These are phyloP conservation scores for Colletotrichum sp. DNA, from an alignment of 2,329 filamentous ascomycete genomes.

Conservation along the genomic window DNA sequence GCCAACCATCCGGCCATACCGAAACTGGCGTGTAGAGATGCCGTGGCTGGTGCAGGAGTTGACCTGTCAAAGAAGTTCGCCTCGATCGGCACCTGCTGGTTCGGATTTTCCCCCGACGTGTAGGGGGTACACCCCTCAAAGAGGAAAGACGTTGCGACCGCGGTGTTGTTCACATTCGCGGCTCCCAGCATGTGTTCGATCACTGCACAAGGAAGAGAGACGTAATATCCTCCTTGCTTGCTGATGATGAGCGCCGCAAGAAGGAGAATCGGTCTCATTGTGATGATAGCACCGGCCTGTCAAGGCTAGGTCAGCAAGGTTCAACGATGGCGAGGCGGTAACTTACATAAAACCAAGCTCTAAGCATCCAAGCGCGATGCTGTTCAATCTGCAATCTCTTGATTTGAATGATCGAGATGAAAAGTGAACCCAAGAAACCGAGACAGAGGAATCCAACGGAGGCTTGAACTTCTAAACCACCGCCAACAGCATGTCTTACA, in stretches of 20 bases:
- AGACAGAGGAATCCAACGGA: constrained; percentile 46
- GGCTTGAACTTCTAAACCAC: constrained; percentile 51
- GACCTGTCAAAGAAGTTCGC: constrained; percentile 34
- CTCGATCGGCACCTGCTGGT: constrained; percentile 23
- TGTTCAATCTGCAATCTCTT: constrained; percentile 64
- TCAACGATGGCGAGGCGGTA: neutral
- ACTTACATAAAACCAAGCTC: constrained; percentile 53
- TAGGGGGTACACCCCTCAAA: constrained; percentile 53
- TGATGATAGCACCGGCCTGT: constrained; percentile 57
- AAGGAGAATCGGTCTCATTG: constrained; percentile 52
- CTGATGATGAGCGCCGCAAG: constrained; percentile 44
- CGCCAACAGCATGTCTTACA: constrained; percentile 54
- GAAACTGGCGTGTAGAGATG: constrained; percentile 52
- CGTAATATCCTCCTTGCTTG: constrained; percentile 27
- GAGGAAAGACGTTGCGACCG: constrained; percentile 25
- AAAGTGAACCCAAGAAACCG: constrained; percentile 44
- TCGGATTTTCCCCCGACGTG: constrained; percentile 25
- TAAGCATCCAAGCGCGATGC: constrained; percentile 67
- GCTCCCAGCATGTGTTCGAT: constrained; percentile 43
- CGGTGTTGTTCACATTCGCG: constrained; percentile 23
- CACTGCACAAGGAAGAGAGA: constrained; percentile 49
- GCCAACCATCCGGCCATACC: constrained; percentile 60
- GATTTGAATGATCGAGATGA: constrained; percentile 58
- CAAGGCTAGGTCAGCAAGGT: neutral
- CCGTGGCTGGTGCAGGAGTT: constrained; percentile 36